A percentile compares a stretch with the other conserved stretches of the same genome.
Evolutionary conservation across 2,329 filamentous ascomycete genomes (phyloP).

Genomic region (Epichloe scottii): DNA sequence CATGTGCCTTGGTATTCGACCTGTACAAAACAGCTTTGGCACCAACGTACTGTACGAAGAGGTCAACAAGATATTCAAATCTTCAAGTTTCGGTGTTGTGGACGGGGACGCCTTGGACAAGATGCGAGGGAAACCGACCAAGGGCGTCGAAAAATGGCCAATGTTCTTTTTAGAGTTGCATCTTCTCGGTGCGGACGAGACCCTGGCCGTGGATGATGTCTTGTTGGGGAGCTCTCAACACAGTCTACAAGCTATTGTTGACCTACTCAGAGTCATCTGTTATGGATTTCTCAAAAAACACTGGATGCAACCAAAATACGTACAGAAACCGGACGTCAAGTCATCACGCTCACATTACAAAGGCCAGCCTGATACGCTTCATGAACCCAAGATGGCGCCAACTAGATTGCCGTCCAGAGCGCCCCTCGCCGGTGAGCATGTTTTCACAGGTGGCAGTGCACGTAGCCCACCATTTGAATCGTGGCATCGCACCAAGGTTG

Average conservation of each 20-base stretch:
- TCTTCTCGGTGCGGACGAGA: conserved; percentile 17
- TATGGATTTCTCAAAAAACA: conserved; percentile 65
- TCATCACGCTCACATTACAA: background rate
- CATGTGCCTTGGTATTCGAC: conserved; percentile 62
- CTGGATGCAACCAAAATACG: conserved; percentile 46
- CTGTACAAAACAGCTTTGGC: conserved; percentile 42
- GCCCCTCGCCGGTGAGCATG: background rate
- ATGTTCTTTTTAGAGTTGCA: conserved; percentile 74
- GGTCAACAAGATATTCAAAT: conserved; percentile 63
- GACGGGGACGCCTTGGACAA: conserved; percentile 30
- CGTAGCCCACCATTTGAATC: conserved; percentile 8
- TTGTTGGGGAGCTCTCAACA: conserved; percentile 33
- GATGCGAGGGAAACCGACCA: conserved; percentile 40
- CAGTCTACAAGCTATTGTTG: conserved; percentile 34
- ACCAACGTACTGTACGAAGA: conserved; percentile 61
- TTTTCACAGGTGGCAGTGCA: background rate
- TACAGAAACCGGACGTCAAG: conserved; percentile 7
- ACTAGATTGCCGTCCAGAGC: background rate
- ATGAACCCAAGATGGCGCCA: background rate
- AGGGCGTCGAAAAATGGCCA: conserved; percentile 69
- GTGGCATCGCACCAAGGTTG: conserved; percentile 25
- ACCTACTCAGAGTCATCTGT: conserved; percentile 56
- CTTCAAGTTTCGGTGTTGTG: conserved; percentile 61
- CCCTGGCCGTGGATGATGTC: conserved; percentile 23
- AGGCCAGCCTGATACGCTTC: background rate